These are phyloP conservation scores for Neophaeococcomyces mojaviensis DNA, from an alignment of 2,329 filamentous ascomycete species.

Conservation along the genomic window DNA sequence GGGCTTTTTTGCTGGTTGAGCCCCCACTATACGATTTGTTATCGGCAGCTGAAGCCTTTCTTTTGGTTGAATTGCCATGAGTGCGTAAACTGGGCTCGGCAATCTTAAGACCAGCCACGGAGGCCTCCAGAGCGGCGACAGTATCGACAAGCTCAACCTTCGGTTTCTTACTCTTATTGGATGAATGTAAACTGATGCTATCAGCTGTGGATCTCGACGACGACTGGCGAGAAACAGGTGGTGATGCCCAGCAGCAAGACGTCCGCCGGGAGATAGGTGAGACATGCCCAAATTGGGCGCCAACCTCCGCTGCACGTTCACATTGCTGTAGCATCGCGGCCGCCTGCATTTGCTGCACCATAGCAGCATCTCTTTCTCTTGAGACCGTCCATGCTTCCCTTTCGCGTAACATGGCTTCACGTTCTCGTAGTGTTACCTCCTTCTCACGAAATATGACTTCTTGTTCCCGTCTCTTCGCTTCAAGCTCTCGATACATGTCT, in stretches of 20 bases:
- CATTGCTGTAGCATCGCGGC: slow-evolving; percentile 11
- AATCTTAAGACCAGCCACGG: not conserved
- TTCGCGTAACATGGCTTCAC: slow-evolving; percentile 16
- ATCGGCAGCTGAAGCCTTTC: slow-evolving; percentile 10
- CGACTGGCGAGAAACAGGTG: not conserved
- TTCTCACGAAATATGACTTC: slow-evolving; percentile 16
- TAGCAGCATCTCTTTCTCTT: slow-evolving; percentile 16
- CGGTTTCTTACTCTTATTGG: not conserved
- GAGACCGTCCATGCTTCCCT: slow-evolving; percentile 14
- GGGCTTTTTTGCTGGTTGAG: not conserved
- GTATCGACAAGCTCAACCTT: not conserved
- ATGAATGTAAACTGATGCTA: not conserved
- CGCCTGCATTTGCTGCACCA: slow-evolving; percentile 15
- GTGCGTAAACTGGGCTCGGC: not conserved
- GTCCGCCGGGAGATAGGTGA: not conserved
- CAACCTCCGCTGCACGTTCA: slow-evolving; percentile 12
- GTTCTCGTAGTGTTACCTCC: slow-evolving; percentile 16
- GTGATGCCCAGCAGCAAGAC: not conserved
- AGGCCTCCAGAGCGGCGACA: slow-evolving; percentile 4
- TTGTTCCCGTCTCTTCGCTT: slow-evolving; percentile 14
- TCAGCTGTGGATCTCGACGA: not conserved
- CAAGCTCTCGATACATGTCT: slow-evolving; percentile 7
- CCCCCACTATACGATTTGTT: not conserved
- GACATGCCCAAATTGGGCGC: slow-evolving; percentile 16
- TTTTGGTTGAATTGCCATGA: slow-evolving; percentile 14